Conservation (phyloP, 176 grass and related monocot species). For the Triticum turgidum region DNA sequence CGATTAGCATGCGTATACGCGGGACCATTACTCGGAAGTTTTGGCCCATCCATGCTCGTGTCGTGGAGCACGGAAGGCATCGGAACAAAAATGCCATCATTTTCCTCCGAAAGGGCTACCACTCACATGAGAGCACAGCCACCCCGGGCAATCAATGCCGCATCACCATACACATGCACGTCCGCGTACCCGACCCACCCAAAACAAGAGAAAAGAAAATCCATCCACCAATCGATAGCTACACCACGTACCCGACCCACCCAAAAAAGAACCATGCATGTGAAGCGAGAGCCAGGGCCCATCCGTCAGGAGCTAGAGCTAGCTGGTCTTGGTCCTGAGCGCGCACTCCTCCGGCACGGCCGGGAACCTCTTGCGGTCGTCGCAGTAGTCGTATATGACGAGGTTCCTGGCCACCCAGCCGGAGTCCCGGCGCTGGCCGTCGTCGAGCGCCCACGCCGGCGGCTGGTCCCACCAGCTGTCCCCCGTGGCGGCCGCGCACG, state of each 20-base stretch:
- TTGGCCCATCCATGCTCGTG: background rate
- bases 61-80: background rate
- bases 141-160: background rate
- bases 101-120: background rate
- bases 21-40: background rate
- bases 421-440: constrained; percentile 55
- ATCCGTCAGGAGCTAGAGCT: background rate
- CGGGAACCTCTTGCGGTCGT: constrained; percentile 65
- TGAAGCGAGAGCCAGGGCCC: background rate
- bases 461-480: constrained; percentile 91
- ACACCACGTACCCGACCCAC: background rate
- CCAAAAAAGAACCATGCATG: background rate
- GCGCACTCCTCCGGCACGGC: constrained; percentile 59
- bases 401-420: constrained; percentile 75
- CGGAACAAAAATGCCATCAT: background rate
- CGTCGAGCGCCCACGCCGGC: constrained; percentile 70
- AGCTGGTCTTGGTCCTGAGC: constrained; percentile 12
- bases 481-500: constrained; percentile 50
- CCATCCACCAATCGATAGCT: background rate
- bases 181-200: background rate
- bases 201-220: too few relatives aligned
- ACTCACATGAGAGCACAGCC: constrained; percentile 11
- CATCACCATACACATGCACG: background rate
- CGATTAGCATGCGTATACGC: too few relatives aligned
- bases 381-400: constrained; percentile 94